Evolutionary conservation across 2,329 filamentous ascomycete species (phyloP).

Genomic region (Pseudocercospora macadamiae): DNA sequence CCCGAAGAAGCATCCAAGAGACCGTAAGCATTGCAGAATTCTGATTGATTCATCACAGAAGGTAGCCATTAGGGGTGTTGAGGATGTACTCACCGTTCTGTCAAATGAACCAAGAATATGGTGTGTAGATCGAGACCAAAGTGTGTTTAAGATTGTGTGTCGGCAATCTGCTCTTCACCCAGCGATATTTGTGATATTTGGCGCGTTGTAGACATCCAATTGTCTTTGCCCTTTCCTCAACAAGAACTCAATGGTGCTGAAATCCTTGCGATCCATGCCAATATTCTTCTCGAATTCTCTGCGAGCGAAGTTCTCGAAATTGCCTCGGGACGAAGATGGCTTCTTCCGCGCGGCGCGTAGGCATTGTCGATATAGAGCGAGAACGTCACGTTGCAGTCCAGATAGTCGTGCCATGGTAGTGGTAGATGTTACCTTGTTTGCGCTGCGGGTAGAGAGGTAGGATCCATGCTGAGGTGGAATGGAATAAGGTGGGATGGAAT

Average conservation of each 20-base stretch:
- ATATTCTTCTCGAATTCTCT: slow-evolving; percentile 75
- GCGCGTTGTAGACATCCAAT: slow-evolving; percentile 77
- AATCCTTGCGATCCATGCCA: slow-evolving; percentile 77
- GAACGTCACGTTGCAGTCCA: slow-evolving; percentile 86
- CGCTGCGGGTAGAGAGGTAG: too few relatives aligned
- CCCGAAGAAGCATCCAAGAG: slow-evolving; percentile 24
- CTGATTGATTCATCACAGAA: slow-evolving; percentile 47
- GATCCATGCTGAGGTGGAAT: too few relatives aligned
- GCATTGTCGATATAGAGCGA: slow-evolving; percentile 84
- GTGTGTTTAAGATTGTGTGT: too few relatives aligned
- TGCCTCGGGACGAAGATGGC: slow-evolving; percentile 52
- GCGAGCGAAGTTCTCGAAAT: slow-evolving; percentile 39
- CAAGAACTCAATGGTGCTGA: slow-evolving; percentile 81
- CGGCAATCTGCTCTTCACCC: slow-evolving; percentile 21
- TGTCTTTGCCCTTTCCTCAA: slow-evolving; percentile 80
- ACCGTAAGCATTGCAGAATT: slow-evolving; percentile 57
- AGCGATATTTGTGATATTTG: slow-evolving; percentile 75
- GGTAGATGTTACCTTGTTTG: background rate
- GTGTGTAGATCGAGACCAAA: too few relatives aligned
- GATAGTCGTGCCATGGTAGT: slow-evolving; percentile 61
- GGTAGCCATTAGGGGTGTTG: background rate
- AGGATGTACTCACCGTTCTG: too few relatives aligned
- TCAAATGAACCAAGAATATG: too few relatives aligned
- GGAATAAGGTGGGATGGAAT: too few relatives aligned
- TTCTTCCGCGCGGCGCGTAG: slow-evolving; percentile 81